phyloP scores from a whole-genome alignment of 495 filamentous ascomycete genomes.

The Paragyromitra xinjiangensis region DNA sequence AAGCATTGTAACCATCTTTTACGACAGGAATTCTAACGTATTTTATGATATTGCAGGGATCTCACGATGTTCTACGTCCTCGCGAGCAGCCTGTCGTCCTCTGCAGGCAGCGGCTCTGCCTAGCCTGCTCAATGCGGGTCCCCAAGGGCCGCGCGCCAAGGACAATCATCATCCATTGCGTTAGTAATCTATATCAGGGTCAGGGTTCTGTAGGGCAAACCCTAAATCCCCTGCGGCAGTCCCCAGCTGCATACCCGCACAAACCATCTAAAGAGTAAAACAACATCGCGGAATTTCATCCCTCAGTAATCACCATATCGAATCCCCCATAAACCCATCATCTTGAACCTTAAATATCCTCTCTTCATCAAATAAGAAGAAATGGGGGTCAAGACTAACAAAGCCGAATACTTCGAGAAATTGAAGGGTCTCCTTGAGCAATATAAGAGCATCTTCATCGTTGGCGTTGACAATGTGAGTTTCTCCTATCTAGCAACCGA shows the following conservation, averaged over 20 bases:
- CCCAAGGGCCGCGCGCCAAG: conserved; percentile 39
- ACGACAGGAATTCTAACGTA: conserved; percentile 21
- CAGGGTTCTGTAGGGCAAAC: conserved; percentile 33
- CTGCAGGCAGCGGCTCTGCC: conserved; percentile 48
- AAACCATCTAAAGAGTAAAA: conserved; percentile 22
- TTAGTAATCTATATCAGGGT: conserved; percentile 30
- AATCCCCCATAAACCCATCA: conserved; percentile 40
- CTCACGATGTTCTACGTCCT: conserved; percentile 39
- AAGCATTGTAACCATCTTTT: conserved; percentile 1
- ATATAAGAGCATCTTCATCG: conserved; percentile 96
- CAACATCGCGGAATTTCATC: conserved; percentile 21
- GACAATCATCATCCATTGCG: conserved; percentile 25
- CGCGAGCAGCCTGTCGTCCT: conserved; percentile 46
- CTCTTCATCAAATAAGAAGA: conserved; percentile 92
- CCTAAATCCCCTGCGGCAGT: conserved; percentile 32
- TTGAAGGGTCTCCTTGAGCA: conserved; percentile 91
- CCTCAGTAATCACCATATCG: conserved; percentile 17
- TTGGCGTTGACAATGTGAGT: conserved; percentile 87
- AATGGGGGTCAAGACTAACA: conserved; percentile 99
- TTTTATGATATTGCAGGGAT: conserved; percentile 49
- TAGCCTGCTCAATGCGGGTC: conserved; percentile 45
- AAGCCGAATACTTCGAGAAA: conserved; percentile 99
- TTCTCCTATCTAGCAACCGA: not conserved
- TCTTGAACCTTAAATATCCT: conserved; percentile 88
- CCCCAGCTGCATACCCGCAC: conserved; percentile 31